Conservation (phyloP, 768 basidiomycete genomes). For the Hebeloma cylindrosporum region DNA sequence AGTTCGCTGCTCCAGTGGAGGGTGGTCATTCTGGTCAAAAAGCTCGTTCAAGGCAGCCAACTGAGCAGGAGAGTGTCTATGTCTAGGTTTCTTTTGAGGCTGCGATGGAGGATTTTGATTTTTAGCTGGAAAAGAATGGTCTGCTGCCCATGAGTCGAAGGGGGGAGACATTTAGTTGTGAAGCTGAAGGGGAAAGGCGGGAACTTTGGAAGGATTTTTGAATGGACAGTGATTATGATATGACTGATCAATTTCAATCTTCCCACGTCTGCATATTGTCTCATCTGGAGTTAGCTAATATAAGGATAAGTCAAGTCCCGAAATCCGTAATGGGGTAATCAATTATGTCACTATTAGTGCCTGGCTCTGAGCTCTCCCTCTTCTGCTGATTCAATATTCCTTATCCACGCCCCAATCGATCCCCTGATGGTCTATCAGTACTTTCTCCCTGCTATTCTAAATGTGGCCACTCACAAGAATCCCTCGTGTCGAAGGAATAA, state of each 20-base stretch:
- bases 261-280: slow-evolving; percentile 31
- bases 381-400: slow-evolving; percentile 78
- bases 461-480: slow-evolving; percentile 71
- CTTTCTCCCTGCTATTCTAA: slow-evolving; percentile 11
- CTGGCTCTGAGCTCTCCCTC: no score
- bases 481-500: slow-evolving; percentile 97
- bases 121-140: slow-evolving; percentile 20
- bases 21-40: slow-evolving; percentile 76
- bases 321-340: no score
- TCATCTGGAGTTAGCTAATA: no score
- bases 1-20: slow-evolving; percentile 64
- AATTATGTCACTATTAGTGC: no score
- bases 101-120: slow-evolving; percentile 25
- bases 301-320: no score
- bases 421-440: slow-evolving; percentile 52
- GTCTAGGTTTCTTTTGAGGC: slow-evolving; percentile 68
- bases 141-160: slow-evolving; percentile 28
- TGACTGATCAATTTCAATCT: slow-evolving; percentile 30
- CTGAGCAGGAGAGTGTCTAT: slow-evolving; percentile 72
- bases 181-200: slow-evolving; percentile 24
- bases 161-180: slow-evolving; percentile 27
- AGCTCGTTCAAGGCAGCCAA: slow-evolving; percentile 76
- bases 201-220: slow-evolving; percentile 23
- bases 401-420: slow-evolving; percentile 96
- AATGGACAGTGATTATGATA: slow-evolving; percentile 30